Evolutionary conservation across 441 rosid genomes (phyloP).

Genomic region (Melastoma candidum): DNA sequence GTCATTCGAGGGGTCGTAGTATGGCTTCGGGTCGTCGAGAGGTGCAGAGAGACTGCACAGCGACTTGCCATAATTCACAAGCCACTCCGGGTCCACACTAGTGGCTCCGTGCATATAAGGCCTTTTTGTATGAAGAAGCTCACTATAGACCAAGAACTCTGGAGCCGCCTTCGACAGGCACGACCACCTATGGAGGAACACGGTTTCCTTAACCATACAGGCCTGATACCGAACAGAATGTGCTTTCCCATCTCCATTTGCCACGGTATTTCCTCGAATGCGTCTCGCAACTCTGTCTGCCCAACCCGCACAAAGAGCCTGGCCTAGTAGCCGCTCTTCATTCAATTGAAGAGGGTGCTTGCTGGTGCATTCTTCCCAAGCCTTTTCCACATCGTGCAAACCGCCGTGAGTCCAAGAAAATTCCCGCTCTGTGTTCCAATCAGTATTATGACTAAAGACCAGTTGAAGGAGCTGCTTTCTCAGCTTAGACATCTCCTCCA

Average conservation of each 20-base stretch:
- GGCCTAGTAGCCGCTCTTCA: slow-evolving; percentile 69
- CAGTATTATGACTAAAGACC: slow-evolving; percentile 40
- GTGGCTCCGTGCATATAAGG: slow-evolving; percentile 90
- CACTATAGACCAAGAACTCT: slow-evolving; percentile 75
- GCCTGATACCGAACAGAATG: slow-evolving; percentile 56
- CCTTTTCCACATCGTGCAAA: slow-evolving; percentile 44
- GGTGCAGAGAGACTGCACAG: slow-evolving; percentile 50
- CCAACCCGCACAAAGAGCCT: slow-evolving; percentile 93
- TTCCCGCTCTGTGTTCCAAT: slow-evolving; percentile 22
- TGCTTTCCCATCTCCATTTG: slow-evolving; percentile 33
- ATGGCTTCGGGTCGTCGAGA: slow-evolving; percentile 53
- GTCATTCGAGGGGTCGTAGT: slow-evolving; percentile 45
- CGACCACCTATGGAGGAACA: slow-evolving; percentile 75
- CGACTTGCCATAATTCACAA: slow-evolving; percentile 48
- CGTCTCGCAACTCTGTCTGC: slow-evolving; percentile 87
- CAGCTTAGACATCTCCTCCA: slow-evolving; percentile 90
- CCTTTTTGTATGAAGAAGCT: slow-evolving; percentile 54
- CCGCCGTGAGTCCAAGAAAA: slow-evolving; percentile 74
- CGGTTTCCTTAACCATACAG: slow-evolving; percentile 50
- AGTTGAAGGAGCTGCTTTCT: slow-evolving; percentile 73
- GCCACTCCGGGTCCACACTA: slow-evolving; percentile 67
- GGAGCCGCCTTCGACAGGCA: slow-evolving; percentile 61
- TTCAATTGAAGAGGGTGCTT: slow-evolving; percentile 41
- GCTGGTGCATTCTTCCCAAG: slow-evolving; percentile 47
- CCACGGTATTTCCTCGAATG: slow-evolving; percentile 24